These are phyloP conservation scores for Leptomonas pyrrhocoris DNA, from an alignment of 208 protist genomes.

Conservation along the genomic window DNA sequence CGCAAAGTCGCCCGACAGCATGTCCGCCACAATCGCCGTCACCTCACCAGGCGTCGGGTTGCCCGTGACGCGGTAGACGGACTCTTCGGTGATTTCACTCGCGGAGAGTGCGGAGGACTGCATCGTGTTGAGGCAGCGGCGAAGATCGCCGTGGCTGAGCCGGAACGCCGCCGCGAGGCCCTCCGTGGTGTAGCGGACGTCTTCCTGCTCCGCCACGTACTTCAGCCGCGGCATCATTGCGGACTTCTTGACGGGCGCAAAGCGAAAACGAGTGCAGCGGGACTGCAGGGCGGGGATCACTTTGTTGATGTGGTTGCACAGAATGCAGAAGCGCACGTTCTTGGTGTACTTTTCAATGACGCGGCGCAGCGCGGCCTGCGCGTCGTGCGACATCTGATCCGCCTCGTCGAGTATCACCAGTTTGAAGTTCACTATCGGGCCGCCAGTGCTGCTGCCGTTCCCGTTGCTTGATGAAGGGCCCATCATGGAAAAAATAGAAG, in stretches of 20 bases:
- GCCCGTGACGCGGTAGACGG: conserved; percentile 85
- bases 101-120: conserved; percentile 90
- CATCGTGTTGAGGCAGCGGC: conserved; percentile 97
- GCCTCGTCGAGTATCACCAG: conserved; percentile 99
- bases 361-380: conserved; percentile 98
- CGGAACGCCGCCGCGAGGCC: conserved; percentile 93
- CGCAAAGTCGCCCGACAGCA: conserved; percentile 73
- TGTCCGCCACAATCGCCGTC: conserved; percentile 67
- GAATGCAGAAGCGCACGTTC: conserved; percentile 98
- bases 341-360: conserved; percentile 98
- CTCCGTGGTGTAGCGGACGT: conserved; percentile 78
- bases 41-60: conserved; percentile 83
- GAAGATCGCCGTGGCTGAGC: conserved; percentile 96
- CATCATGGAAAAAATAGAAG: conserved; percentile 92
- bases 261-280: conserved; percentile 98
- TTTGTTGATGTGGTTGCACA: conserved; percentile 99
- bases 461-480: conserved; percentile 7
- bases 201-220: conserved; percentile 86
- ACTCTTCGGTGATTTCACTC: conserved; percentile 73
- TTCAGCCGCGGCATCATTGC: conserved; percentile 86
- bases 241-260: conserved; percentile 91
- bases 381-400: conserved; percentile 98
- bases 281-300: conserved; percentile 96
- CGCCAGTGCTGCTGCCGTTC: conserved; percentile 2
- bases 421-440: conserved; percentile 83